A percentile compares a stretch with the other conserved stretches of the same genome.
These are phyloP conservation scores for Orychophragmus violaceus DNA, from an alignment of 345 rosid species.

Conservation along the genomic window DNA sequence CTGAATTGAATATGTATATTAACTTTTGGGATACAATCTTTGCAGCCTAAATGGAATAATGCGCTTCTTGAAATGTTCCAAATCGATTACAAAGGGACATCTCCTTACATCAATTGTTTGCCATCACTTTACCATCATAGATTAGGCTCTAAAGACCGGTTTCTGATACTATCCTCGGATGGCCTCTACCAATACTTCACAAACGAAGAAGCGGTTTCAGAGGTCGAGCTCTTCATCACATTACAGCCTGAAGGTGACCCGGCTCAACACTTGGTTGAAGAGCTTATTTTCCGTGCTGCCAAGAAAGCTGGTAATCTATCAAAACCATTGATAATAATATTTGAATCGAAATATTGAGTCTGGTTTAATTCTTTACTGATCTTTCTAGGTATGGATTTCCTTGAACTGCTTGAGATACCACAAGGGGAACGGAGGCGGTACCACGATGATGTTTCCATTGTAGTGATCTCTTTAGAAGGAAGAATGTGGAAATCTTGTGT, in stretches of 20 bases:
- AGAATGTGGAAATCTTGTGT: constrained; percentile 98
- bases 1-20: too few relatives aligned
- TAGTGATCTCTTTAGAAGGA: constrained; percentile 90
- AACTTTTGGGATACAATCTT: neutral
- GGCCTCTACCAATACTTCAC: constrained; percentile 95
- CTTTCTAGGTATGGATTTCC: constrained; percentile 82
- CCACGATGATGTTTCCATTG: constrained; percentile 89
- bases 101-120: constrained; percentile 70
- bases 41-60: constrained; percentile 91
- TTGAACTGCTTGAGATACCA: constrained; percentile 88
- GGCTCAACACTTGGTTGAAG: constrained; percentile 90
- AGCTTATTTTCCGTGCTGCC: constrained; percentile 87
- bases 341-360: neutral
- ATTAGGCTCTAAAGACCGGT: constrained; percentile 72
- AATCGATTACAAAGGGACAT: constrained; percentile 74
- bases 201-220: constrained; percentile 86
- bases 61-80: constrained; percentile 92
- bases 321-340: neutral
- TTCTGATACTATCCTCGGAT: constrained; percentile 79
- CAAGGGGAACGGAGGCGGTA: constrained; percentile 93
- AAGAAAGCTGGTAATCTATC: constrained; percentile 79
- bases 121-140: constrained; percentile 91
- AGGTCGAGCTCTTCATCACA: constrained; percentile 76
- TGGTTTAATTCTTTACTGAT: neutral
- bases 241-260: constrained; percentile 98